Base-by-base conservation (phyloP, 495 filamentous ascomycete genomes). In the Aspergillus bridgeri region DNA sequence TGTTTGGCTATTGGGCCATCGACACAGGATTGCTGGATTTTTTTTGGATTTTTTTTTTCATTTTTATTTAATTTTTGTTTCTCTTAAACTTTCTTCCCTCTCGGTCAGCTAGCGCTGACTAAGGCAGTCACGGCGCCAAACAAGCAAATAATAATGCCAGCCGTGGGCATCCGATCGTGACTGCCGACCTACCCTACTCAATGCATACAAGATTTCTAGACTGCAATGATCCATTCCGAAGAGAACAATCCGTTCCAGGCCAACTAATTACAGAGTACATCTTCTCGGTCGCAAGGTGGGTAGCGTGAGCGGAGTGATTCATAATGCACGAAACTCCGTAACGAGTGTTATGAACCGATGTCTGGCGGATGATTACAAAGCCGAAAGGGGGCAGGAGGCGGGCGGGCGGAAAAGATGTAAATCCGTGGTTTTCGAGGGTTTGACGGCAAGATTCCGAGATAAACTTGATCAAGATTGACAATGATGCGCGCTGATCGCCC, bases 401-500 rank as follows among this genome's bases (percentile, higher is more conserved):
- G 13, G 29, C 29, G 38, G 52, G 21, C 44, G 53, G 53, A 56
- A 56, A 22, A 33, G 23, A 9, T 45, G 21, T 25, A 42, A n/a
- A 51, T 29, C 53, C 51, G 38, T 23, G 47, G n/a, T n/a, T n/a
- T 46, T 48, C 19, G 33, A 17, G 33, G 33, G 33, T 4, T 38
- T 38, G 2, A 38, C 33, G 33, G 33, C 57, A 45, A 51, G 21
- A 50, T 52, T 53, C 42, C 46, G 50, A 63, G 53, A 63, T 59
- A 51, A 59, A 56, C 52, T 50, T 57, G 51, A 65, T 62, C 48
- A 58, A 46, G 55, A 64, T 60, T 56, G 55, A 52, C 56, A 56
- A 59, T 61, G 56, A 53, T 66, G 59, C 55, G 65, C 54, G 57
- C 51, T 60, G 61, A 67, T 67, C 65, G 64, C 63, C 61, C 59